These are phyloP conservation scores for Cucumis cinereus DNA, from an alignment of 306 rosid genomes.

Conservation along the genomic window DNA sequence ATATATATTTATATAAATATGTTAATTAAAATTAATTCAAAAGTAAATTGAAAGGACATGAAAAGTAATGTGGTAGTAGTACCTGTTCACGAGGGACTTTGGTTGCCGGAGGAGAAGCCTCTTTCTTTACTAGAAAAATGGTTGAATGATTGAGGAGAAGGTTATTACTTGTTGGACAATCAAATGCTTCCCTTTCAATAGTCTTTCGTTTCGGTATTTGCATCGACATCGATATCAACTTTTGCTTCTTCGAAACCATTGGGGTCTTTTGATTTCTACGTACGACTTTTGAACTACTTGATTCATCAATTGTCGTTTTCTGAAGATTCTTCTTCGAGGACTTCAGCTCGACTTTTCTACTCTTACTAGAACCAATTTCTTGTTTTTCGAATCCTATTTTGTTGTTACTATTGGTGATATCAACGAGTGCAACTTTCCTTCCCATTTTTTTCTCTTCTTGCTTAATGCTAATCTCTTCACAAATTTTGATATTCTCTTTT, in stretches of 20 bases:
- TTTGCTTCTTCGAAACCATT: not conserved
- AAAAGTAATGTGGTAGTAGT: not conserved
- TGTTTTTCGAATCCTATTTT: not conserved
- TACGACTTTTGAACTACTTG: not conserved
- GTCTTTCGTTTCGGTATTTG: not conserved
- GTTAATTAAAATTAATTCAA: not conserved
- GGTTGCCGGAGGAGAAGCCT: conserved; percentile 17
- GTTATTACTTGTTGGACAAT: not conserved
- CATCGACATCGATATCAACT: not conserved
- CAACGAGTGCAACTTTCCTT: not conserved
- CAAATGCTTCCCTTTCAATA: conserved; percentile 16
- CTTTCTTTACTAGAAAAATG: conserved; percentile 27
- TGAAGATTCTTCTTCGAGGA: not conserved
- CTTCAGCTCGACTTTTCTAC: not conserved
- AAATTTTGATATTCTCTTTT: not conserved
- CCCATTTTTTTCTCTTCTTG: not conserved
- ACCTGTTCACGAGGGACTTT: conserved; percentile 13
- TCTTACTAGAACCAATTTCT: not conserved
- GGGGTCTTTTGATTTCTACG: not conserved
- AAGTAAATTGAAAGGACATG: not conserved
- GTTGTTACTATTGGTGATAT: not conserved
- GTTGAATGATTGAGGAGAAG: not conserved
- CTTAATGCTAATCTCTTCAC: not conserved
- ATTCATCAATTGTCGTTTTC: not conserved
- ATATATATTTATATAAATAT: too few species aligned